Base-by-base conservation (phyloP, 1,139 yeast genomes). In the Sugiyamaella japonica region DNA sequence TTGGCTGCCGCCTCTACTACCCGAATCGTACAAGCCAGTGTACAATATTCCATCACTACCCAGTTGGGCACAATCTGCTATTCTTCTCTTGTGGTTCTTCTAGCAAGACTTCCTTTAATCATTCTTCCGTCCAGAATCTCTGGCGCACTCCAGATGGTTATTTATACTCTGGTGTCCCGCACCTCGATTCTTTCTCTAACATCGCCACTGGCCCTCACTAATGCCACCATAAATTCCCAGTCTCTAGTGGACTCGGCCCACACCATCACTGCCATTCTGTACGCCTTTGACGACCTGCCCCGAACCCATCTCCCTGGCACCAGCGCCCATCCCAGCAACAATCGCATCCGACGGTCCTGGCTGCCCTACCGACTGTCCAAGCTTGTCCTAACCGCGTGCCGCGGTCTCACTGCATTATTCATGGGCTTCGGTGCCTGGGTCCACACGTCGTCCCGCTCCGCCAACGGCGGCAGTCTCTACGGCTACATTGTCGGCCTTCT, bases 351-450 rank as follows among this genome's bases (percentile, higher is more conserved):
- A 10, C 54, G 55, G 23, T 62, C 62, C 2, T 64, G 67, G 63
- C 56, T 67, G 2, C 72, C 76, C 3, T 74, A 73, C 57, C 61
- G 70, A 15, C 61, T 75, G 28, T 64, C 77, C 36, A 74, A 74
- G 61, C 54, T 73, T 58, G 58, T 74, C 8, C 67, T 75, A 17
- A 62, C 68, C 10, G 70, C 77, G 1, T 74, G 75, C 1, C 67
- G 77, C 1, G 66, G 68, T 8, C 58, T 73, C 40, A 71, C 74
- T 15, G 70, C 76, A 1, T 59, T 74, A 12, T 61, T 63, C 7
- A 62, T 75, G 45, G 78, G 74, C 0, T 65, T 71, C 36, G 66
- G 69, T 3, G 74, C 75, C 15, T 75, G 78, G 78, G 67, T 71
- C 3, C 74, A 72, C 36, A 73, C 75, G 0, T 31, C 54, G 13